Evolutionary conservation across 257 asterid species (phyloP), one percentile per base, ranked within the genome.

Genomic region (Petunia axillaris): DNA sequence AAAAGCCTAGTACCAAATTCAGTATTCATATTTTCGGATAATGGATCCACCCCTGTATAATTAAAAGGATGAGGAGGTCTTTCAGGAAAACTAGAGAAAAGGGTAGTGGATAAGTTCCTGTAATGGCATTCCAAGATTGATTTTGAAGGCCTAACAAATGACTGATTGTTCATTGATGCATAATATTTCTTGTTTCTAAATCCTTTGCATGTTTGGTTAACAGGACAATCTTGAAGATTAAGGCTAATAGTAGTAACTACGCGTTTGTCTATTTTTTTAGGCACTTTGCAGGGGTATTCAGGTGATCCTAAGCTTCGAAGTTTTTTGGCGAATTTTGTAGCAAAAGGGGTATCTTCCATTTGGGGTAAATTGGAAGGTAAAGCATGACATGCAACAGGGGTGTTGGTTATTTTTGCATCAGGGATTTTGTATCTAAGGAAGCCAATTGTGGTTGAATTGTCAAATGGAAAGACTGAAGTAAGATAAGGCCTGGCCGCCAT

Each of bases 401-500:
- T 86, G 8, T 44, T 63, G 38, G 7, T 16, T 48, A 37, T 64
- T 16, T 76, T 16, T 1, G 38, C 4, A 8, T 46, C 52, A 0
- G 75, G 63, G 15, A 85, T 70, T 83, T 78, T 91, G 83, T 94
- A 91, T 6, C 83, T 84, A 2, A 94, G 54, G 89, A 94, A 94
- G n/a, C 89, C 97, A 1, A 90, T 68, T 15, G 97, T 87, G 75
- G 97, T 94, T 25, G 93, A 87, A 64, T 91, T 92, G 78, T 91
- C 83, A 39, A 92, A 92, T 3, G 92, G 97, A 87, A 92, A 94
- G 57, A 87, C 64, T 11, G 97, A 84, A 53, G 93, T 89, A 76
- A 90, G 91, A 44, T 92, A 94, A 53, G 98, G 97, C 85, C 95
- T 84, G 1, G 94, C 97, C 1, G 98, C 98, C 94, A 92, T 89